Percentiles rank a stretch among this genome's conserved stretches.
phyloP scores from a whole-genome alignment of 805 yeast genomes.

The Cyberlindnera bimundalis region DNA sequence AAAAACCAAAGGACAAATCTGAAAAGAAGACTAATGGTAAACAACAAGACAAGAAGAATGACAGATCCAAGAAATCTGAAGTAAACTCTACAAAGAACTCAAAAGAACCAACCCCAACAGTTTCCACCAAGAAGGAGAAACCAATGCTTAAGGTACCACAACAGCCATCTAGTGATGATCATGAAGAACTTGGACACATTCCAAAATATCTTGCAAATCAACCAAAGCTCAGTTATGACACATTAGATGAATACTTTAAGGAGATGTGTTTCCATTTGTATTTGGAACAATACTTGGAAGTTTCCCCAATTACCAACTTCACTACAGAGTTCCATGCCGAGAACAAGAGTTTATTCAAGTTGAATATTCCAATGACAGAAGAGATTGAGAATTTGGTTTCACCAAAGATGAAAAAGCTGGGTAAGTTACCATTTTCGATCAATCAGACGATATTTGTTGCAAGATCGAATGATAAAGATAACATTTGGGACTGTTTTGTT shows the following conservation, averaged over 20 bases:
- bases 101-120: not conserved
- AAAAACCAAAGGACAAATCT: no score
- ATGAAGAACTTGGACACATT: constrained; percentile 26
- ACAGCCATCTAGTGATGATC: constrained; percentile 16
- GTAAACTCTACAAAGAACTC: no score
- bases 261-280: constrained; percentile 61
- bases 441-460: constrained; percentile 56
- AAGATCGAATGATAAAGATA: constrained; percentile 42
- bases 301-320: constrained; percentile 44
- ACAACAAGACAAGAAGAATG: not conserved
- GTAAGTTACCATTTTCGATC: constrained; percentile 55
- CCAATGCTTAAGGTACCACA: constrained; percentile 16
- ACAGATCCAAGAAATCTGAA: not conserved
- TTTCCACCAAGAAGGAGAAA: constrained; percentile 5
- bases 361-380: constrained; percentile 41
- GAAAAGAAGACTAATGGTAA: not conserved
- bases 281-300: constrained; percentile 54
- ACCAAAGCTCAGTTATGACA: constrained; percentile 46
- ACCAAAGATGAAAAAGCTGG: constrained; percentile 49
- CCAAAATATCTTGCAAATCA: constrained; percentile 26
- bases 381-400: constrained; percentile 48
- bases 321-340: constrained; percentile 52
- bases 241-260: constrained; percentile 48
- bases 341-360: constrained; percentile 38
- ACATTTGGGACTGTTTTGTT: constrained; percentile 59